These are phyloP conservation scores for Eucalyptus victrix DNA, from an alignment of 345 rosid genomes.

Conservation along the genomic window DNA sequence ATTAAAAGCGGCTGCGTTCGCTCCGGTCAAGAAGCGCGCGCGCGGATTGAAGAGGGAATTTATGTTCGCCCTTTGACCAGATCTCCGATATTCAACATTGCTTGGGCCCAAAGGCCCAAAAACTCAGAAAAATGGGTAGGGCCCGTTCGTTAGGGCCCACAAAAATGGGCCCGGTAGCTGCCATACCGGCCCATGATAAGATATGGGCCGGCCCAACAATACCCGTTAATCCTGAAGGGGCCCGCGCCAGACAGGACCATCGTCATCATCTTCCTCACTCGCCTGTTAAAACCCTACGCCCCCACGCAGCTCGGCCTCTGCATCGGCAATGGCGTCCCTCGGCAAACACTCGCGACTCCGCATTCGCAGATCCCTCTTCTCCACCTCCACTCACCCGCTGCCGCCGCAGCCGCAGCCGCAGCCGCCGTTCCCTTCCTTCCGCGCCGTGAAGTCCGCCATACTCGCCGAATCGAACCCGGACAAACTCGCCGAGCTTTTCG, in stretches of 20 bases:
- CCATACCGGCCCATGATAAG: background rate
- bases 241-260: background rate
- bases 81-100: background rate
- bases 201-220: background rate
- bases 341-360: background rate
- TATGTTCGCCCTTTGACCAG: background rate
- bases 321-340: slow-evolving; percentile 7
- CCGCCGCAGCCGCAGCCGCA: background rate
- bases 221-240: background rate
- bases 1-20: background rate
- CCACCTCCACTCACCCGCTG: background rate
- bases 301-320: background rate
- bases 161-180: background rate
- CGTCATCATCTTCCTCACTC: background rate
- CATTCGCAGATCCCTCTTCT: background rate
- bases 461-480: slow-evolving; percentile 13
- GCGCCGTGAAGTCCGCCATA: slow-evolving; percentile 13
- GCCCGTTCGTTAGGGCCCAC: background rate
- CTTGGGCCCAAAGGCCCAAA: background rate
- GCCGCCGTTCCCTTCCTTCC: slow-evolving; percentile 9
- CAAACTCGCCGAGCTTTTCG: slow-evolving; percentile 6
- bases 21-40: background rate
- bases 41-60: background rate
- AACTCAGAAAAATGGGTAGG: background rate
- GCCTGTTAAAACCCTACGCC: background rate